Percentiles rank a stretch among this genome's conserved stretches.
phyloP scores from a whole-genome alignment of 2,329 filamentous ascomycete species.

The Helotiales sp. region DNA sequence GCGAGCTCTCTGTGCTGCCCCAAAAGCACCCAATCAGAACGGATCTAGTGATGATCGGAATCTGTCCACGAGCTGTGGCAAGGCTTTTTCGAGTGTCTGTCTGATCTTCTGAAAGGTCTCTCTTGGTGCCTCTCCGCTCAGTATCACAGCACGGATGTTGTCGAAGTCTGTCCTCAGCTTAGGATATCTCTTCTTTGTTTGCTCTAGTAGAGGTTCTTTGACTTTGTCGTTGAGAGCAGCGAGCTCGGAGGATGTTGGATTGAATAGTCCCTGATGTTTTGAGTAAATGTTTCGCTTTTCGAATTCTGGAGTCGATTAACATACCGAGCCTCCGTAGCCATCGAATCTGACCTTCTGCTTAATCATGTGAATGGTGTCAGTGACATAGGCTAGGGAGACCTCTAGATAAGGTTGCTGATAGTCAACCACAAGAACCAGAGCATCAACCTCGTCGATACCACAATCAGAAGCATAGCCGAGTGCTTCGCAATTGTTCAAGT shows the following conservation, averaged over 20 bases:
- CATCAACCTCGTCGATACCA: neutral
- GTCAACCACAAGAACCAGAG: neutral
- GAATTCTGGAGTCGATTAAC: neutral
- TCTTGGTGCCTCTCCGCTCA: neutral
- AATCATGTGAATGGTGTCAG: neutral
- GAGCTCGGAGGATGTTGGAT: neutral
- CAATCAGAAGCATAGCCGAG: neutral
- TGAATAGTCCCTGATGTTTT: neutral
- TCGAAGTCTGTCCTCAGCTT: neutral
- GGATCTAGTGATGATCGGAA: neutral
- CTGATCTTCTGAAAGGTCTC: neutral
- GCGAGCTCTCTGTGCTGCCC: neutral
- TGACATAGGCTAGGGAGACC: neutral
- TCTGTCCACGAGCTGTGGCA: neutral
- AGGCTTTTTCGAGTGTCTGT: neutral
- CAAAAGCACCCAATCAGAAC: neutral
- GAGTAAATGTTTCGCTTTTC: neutral
- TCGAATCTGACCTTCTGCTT: neutral
- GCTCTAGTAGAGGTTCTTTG: neutral
- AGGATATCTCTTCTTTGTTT: neutral
- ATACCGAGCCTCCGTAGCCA: neutral
- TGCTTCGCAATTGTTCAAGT: neutral
- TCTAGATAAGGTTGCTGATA: neutral
- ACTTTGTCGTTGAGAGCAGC: neutral
- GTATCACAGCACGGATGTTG: neutral